Evolutionary conservation across 495 filamentous ascomycete genomes (phyloP).

Genomic region (Lophium mytilinum): DNA sequence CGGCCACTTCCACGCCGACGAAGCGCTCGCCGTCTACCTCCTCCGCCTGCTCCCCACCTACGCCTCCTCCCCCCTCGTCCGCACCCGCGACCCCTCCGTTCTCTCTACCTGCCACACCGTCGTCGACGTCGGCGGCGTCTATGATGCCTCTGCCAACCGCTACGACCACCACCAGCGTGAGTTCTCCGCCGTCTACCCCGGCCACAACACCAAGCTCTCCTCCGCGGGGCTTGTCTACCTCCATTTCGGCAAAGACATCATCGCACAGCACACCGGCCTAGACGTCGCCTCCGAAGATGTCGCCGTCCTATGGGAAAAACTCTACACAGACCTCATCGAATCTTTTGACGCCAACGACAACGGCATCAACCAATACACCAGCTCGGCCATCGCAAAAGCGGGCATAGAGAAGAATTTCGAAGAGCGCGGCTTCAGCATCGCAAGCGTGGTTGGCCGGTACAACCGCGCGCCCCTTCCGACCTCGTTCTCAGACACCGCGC

Average conservation of each 20-base stretch:
- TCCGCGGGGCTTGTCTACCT: slow-evolving; percentile 90
- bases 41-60: slow-evolving; percentile 84
- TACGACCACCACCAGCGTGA: slow-evolving; percentile 97
- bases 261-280: slow-evolving; percentile 59
- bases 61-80: slow-evolving; percentile 61
- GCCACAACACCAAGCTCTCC: slow-evolving; percentile 75
- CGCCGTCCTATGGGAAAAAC: slow-evolving; percentile 68
- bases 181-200: slow-evolving; percentile 72
- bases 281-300: slow-evolving; percentile 57
- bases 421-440: slow-evolving; percentile 71
- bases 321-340: slow-evolving; percentile 92
- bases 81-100: slow-evolving; percentile 73
- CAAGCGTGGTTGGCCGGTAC: slow-evolving; percentile 72
- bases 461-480: slow-evolving; percentile 51
- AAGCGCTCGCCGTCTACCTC: slow-evolving; percentile 95
- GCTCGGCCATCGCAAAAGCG: slow-evolving; percentile 50
- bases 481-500: slow-evolving; percentile 28
- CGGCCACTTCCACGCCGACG: slow-evolving; percentile 97
- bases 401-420: slow-evolving; percentile 71
- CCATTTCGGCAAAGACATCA: slow-evolving; percentile 82
- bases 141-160: slow-evolving; percentile 63
- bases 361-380: slow-evolving; percentile 74
- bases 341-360: slow-evolving; percentile 97
- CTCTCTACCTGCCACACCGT: slow-evolving; percentile 85
- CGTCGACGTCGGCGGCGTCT: slow-evolving; percentile 90